Base-by-base conservation (phyloP, 176 grass and related monocot species). In the Eleusine indica region DNA sequence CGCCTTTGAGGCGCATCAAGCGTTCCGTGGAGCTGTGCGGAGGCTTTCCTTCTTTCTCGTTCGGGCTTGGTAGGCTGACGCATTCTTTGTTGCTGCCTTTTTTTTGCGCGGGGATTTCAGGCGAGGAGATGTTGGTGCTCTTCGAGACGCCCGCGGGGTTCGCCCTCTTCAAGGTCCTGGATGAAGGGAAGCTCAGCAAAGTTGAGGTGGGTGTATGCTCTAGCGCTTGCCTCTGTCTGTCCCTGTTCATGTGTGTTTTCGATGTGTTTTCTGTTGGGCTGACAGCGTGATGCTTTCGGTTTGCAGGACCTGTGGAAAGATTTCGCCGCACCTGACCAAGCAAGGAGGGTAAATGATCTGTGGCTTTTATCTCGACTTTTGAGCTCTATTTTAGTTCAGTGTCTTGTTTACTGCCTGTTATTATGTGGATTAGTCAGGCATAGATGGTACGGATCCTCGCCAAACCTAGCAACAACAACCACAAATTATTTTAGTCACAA, bases 141-240 rank as follows among this genome's bases (percentile, higher is more conserved):
- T 97, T 97, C 47, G 94, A 94, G 82, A 97, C 89, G n/a, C 89
- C 87, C 8, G 87, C 87, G 51, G 94, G 94, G 37, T 97, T 97
- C 62, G 87, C 91, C 73, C 79, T 97, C 17, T 97, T 93, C 71
- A 97, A 93, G 81, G 94, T 97, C 68, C 83, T 91, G 29, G 77
- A 97, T 75, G 89, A 97, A 85, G 91, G 94, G 25, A 97, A 94
- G 85, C 84, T 97, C 51, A 68, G 82, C 65, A 89, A 89, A 56
- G 84, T 94, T 17, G 90, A 97, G 88, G 95, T 97, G 71, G 81
- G 74, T 80, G 15, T 1, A 35, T 35, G 32, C 32, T 35, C 28
- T 1, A 1, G 21, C 85, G 21, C 49, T 5, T 5, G 16, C 30
- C 11, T 74, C 22, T n/a, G 17, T 56, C 52, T 52, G 32, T 35